Evolutionary conservation across 129 eudicot species (phyloP).

Genomic region (Tagetes patula): DNA sequence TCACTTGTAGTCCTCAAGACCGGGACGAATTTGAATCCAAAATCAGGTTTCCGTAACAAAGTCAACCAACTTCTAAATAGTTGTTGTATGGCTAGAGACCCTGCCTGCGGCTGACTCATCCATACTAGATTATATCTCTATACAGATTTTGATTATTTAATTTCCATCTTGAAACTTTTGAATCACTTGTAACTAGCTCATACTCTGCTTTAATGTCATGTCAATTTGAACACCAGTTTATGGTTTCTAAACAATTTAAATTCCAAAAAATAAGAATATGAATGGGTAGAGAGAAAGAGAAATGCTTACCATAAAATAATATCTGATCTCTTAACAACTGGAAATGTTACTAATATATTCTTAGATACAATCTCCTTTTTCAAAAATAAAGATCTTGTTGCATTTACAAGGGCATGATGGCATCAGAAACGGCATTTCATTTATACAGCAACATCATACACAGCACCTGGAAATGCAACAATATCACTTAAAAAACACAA

Average conservation of each 20-base stretch:
- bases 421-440: background rate
- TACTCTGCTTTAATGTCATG: background rate
- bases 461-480: conserved; percentile 51
- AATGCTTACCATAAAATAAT: conserved; percentile 46
- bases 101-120: conserved; percentile 27
- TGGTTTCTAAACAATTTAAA: background rate
- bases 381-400: conserved; percentile 50
- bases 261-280: background rate
- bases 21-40: conserved; percentile 25
- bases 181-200: background rate
- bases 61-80: conserved; percentile 71
- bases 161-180: background rate
- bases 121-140: conserved; percentile 29
- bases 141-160: background rate
- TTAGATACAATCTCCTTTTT: conserved; percentile 45
- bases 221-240: background rate
- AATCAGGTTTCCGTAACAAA: conserved; percentile 52
- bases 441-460: background rate
- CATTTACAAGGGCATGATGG: no score
- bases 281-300: background rate
- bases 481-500: background rate
- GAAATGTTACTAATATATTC: conserved; percentile 32
- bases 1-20: conserved; percentile 31
- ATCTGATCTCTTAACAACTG: conserved; percentile 42
- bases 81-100: conserved; percentile 42